A percentile compares a stretch with the other conserved stretches of the same genome.
Conservation (phyloP, 2,329 filamentous ascomycete genomes). For the Scleromitrula shiraiana region DNA sequence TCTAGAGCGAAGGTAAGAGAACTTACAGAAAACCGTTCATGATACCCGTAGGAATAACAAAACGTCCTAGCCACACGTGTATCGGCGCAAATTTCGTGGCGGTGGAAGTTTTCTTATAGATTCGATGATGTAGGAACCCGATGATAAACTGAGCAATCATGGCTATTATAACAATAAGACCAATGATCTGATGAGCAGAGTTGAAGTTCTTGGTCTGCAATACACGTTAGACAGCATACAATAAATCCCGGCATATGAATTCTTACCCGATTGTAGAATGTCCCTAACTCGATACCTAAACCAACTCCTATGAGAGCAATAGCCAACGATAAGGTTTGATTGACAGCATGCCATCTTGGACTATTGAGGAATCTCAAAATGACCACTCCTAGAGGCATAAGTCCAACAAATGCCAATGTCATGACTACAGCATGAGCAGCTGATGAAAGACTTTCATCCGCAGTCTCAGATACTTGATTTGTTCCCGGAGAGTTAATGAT, state of each 20-base stretch:
- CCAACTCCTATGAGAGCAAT: constrained; percentile 42
- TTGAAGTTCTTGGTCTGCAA: constrained; percentile 44
- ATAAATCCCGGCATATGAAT: neutral
- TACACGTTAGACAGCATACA: constrained; percentile 2
- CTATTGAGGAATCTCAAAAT: constrained; percentile 44
- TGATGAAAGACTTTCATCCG: constrained; percentile 25
- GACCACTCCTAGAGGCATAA: constrained; percentile 49
- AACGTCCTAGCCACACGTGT: constrained; percentile 50
- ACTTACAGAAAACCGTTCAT: constrained; percentile 49
- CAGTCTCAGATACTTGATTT: constrained; percentile 34
- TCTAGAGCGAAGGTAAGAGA: neutral
- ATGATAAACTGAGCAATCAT: constrained; percentile 46
- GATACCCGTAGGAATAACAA: constrained; percentile 44
- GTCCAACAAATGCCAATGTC: constrained; percentile 45
- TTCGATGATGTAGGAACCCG: constrained; percentile 47
- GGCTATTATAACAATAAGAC: constrained; percentile 44
- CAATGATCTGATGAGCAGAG: constrained; percentile 50
- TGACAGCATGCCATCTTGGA: constrained; percentile 46
- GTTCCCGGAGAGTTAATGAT: constrained; percentile 23
- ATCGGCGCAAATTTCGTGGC: constrained; percentile 43
- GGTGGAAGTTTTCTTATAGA: constrained; percentile 42
- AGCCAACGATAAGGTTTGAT: constrained; percentile 42
- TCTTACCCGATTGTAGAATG: constrained; percentile 50
- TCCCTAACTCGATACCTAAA: constrained; percentile 40
- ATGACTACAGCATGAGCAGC: constrained; percentile 39